Percentiles rank a stretch among this genome's conserved stretches.
phyloP scores from a whole-genome alignment of 768 basidiomycete genomes.

The Trametes cubensis region DNA sequence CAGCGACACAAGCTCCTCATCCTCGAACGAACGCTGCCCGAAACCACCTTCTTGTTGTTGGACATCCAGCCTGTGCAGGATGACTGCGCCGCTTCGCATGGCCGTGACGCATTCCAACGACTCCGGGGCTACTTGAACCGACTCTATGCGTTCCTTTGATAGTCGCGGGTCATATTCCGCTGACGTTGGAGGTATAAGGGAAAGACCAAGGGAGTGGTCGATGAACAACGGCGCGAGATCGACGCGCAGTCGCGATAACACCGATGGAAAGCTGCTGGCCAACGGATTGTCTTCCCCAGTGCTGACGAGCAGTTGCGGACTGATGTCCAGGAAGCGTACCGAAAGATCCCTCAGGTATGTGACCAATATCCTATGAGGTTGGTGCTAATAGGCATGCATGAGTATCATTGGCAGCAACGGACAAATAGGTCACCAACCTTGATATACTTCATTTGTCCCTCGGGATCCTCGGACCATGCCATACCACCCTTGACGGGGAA shows the following conservation, averaged over 20 bases:
- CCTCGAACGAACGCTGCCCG: constrained; percentile 33
- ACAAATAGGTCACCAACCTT: constrained; percentile 46
- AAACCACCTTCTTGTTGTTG: constrained; percentile 19
- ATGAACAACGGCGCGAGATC: constrained; percentile 54
- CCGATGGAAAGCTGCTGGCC: constrained; percentile 64
- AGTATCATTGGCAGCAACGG: neutral
- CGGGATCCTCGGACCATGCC: constrained; percentile 59
- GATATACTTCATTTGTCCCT: constrained; percentile 51
- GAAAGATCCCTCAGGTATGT: constrained; percentile 65
- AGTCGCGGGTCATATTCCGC: constrained; percentile 17
- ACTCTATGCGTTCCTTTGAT: constrained; percentile 40
- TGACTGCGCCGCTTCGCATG: constrained; percentile 56
- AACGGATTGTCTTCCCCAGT: constrained; percentile 49
- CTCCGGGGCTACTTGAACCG: constrained; percentile 54
- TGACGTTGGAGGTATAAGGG: constrained; percentile 27
- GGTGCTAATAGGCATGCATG: constrained; percentile 44
- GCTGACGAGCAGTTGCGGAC: constrained; percentile 62
- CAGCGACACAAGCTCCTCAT: constrained; percentile 57
- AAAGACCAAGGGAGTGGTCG: constrained; percentile 42
- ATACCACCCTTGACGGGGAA: constrained; percentile 46
- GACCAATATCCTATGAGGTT: constrained; percentile 64
- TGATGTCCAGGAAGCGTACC: constrained; percentile 75
- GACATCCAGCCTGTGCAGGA: constrained; percentile 48
- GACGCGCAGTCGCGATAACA: constrained; percentile 63
- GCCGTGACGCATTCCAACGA: constrained; percentile 60